Evolutionary conservation across 768 basidiomycete genomes (phyloP).

Genomic region (Lenzites betulinus): DNA sequence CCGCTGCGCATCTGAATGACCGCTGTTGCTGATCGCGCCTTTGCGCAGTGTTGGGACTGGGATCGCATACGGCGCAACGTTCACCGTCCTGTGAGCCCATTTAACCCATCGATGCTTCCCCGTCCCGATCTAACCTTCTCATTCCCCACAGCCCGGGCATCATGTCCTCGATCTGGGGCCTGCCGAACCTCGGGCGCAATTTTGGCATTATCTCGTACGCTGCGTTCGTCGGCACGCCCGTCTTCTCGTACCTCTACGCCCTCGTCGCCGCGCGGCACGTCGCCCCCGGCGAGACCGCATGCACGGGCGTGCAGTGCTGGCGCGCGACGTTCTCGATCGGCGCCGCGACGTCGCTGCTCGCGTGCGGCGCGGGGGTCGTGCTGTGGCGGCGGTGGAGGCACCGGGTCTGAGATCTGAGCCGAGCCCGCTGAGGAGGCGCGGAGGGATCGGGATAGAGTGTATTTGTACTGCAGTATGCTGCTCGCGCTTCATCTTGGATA

Average conservation of each 20-base stretch:
- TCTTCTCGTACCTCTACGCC: constrained; percentile 82
- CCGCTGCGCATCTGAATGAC: neutral
- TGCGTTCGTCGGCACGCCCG: constrained; percentile 71
- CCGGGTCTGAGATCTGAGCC: constrained; percentile 33
- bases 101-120: neutral
- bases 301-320: constrained; percentile 67
- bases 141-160: constrained; percentile 58
- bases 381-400: constrained; percentile 70
- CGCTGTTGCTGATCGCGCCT: neutral
- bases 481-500: neutral
- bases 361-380: constrained; percentile 46
- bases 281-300: constrained; percentile 42
- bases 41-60: constrained; percentile 62
- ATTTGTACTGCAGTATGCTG: neutral
- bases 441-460: neutral
- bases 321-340: constrained; percentile 61
- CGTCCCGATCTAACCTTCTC: neutral
- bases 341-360: constrained; percentile 42
- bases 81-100: constrained; percentile 65
- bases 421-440: neutral
- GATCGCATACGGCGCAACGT: constrained; percentile 66
- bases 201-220: constrained; percentile 76
- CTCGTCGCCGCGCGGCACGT: constrained; percentile 59
- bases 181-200: constrained; percentile 70
- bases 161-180: constrained; percentile 71